phyloP scores from a whole-genome alignment of 306 rosid genomes.

The Cicer bijugum region DNA sequence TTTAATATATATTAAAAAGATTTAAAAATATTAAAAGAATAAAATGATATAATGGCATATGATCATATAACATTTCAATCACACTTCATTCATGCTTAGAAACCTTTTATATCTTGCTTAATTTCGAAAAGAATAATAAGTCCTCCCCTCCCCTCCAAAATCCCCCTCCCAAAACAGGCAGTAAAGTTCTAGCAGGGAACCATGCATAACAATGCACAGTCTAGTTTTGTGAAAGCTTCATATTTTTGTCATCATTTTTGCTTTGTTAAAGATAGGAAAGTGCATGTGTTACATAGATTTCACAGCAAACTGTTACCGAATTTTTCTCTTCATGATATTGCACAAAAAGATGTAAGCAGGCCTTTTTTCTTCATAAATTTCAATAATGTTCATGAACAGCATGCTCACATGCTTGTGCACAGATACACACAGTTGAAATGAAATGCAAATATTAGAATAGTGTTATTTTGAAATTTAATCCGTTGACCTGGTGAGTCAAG shows the following conservation, averaged over 20 bases:
- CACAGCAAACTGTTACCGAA: not conserved
- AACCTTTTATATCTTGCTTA: no score
- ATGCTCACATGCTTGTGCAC: conserved; percentile 27
- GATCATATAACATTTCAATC: no score
- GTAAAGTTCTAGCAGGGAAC: not conserved
- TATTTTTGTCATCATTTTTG: not conserved
- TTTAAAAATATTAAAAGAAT: no score
- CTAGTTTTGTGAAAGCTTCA: not conserved
- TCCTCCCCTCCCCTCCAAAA: no score
- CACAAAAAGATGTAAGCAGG: conserved; percentile 9
- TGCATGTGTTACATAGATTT: not conserved
- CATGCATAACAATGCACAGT: not conserved
- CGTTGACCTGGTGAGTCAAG: not conserved
- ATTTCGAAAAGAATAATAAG: no score
- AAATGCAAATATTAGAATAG: conserved; percentile 1
- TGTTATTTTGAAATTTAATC: conserved; percentile 13
- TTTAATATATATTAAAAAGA: no score
- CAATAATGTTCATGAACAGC: not conserved
- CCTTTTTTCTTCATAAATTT: not conserved
- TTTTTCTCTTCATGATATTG: conserved; percentile 14
- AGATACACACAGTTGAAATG: conserved; percentile 3
- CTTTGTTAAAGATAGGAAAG: conserved; percentile 16
- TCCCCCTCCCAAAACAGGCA: no score
- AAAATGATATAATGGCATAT: no score
- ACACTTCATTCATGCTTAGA: no score